Percentiles rank a stretch among this genome's conserved stretches.
phyloP scores from a whole-genome alignment of 2,329 filamentous ascomycete genomes.

The Pestalotiopsis sp. region DNA sequence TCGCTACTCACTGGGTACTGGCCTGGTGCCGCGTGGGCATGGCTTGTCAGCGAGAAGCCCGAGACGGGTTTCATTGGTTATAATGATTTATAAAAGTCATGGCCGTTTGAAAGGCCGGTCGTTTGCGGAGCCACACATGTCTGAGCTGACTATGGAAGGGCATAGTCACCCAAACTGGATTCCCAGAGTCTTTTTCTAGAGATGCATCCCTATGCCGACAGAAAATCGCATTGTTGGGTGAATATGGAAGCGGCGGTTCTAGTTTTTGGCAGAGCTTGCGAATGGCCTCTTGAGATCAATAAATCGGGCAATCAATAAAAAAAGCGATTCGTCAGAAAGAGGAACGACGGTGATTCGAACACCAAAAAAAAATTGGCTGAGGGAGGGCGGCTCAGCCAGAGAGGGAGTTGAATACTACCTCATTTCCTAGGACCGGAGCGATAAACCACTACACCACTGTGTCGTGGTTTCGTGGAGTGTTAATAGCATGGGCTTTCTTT shows the following conservation, averaged over 20 bases:
- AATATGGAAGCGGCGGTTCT: neutral
- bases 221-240: neutral
- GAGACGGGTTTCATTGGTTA: neutral
- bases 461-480: too few species aligned
- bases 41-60: neutral
- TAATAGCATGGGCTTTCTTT: neutral
- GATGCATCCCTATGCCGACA: too few species aligned
- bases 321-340: too few species aligned
- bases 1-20: neutral
- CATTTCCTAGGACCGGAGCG: too few species aligned
- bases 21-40: slow-evolving; percentile 1
- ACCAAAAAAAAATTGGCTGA: too few species aligned
- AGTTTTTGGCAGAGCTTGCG: neutral
- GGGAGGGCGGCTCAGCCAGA: too few species aligned
- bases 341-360: too few species aligned
- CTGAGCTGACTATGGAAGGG: neutral
- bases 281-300: neutral
- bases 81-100: neutral
- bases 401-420: too few species aligned
- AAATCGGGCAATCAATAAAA: neutral
- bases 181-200: too few species aligned
- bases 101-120: neutral
- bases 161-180: too few species aligned
- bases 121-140: neutral
- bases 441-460: too few species aligned